phyloP scores from a whole-genome alignment of 2,329 filamentous ascomycete genomes.

The Clarireedia homoeocarpa region DNA sequence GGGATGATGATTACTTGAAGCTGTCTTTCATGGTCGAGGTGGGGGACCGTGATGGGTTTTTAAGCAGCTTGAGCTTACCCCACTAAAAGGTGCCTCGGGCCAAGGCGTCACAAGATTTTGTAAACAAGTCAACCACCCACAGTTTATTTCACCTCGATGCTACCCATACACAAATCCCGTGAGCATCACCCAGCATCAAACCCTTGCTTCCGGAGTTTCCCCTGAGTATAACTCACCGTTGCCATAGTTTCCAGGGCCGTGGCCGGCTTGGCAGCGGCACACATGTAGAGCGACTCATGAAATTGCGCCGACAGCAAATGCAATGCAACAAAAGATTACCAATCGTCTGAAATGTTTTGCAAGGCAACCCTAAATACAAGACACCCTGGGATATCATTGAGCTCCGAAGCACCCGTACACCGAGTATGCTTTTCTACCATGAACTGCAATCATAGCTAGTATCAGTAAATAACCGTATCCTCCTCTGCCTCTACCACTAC shows the following conservation, averaged over 20 bases:
- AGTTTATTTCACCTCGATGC: background rate
- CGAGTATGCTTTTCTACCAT: background rate
- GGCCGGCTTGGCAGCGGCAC: background rate
- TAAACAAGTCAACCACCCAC: background rate
- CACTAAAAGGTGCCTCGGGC: background rate
- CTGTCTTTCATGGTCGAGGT: too few relatives aligned
- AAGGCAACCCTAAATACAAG: conserved; percentile 7
- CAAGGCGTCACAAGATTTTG: background rate
- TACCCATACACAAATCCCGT: background rate
- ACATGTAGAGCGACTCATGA: too few relatives aligned
- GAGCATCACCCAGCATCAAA: background rate
- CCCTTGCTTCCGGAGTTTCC: too few relatives aligned
- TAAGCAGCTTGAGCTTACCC: background rate
- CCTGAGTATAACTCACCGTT: too few relatives aligned
- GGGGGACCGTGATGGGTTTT: background rate
- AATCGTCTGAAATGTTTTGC: background rate
- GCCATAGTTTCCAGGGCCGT: background rate
- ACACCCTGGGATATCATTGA: conserved; percentile 7
- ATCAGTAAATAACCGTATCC: conserved; percentile 84
- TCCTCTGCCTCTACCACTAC: conserved; percentile 79
- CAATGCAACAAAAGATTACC: too few relatives aligned
- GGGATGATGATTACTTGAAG: background rate
- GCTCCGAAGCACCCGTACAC: background rate
- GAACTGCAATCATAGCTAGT: background rate
- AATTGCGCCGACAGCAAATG: too few relatives aligned